phyloP scores from a whole-genome alignment of 176 grass and related monocot species.

The Microstegium vimineum region DNA sequence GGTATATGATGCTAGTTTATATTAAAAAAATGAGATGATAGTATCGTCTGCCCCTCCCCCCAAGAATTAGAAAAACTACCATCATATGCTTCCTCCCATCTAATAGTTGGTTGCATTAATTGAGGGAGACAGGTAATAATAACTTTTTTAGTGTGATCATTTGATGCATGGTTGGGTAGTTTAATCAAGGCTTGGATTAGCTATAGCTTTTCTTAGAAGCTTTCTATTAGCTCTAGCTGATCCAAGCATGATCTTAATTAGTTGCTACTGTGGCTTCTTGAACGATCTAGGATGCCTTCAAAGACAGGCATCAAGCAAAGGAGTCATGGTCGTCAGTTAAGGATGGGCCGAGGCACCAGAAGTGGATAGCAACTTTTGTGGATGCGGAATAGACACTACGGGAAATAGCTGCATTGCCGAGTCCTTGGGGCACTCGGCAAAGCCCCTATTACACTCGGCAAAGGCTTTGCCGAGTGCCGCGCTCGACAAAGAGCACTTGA shows the following conservation, averaged over 20 bases:
- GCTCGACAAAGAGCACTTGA: too few relatives aligned
- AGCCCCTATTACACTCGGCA: too few relatives aligned
- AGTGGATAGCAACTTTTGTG: too few relatives aligned
- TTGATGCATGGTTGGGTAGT: not conserved
- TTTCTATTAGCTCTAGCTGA: not conserved
- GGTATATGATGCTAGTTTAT: not conserved
- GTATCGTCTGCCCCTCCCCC: not conserved
- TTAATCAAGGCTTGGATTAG: not conserved
- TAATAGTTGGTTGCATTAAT: not conserved
- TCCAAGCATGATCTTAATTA: not conserved
- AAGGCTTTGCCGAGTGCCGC: too few relatives aligned
- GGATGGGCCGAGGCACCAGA: too few relatives aligned
- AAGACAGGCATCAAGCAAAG: too few relatives aligned
- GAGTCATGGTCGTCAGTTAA: too few relatives aligned
- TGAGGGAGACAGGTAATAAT: not conserved
- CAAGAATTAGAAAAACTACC: not conserved
- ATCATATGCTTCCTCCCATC: not conserved
- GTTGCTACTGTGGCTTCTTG: not conserved
- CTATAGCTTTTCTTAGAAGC: not conserved
- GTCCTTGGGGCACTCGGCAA: too few relatives aligned
- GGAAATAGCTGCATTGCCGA: too few relatives aligned
- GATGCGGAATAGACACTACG: too few relatives aligned
- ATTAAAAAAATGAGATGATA: not conserved
- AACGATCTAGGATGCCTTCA: too few relatives aligned
- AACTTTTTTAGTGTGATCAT: not conserved